phyloP scores from a whole-genome alignment of 2,329 filamentous ascomycete genomes.

The Fusarium pseudonygamai region DNA sequence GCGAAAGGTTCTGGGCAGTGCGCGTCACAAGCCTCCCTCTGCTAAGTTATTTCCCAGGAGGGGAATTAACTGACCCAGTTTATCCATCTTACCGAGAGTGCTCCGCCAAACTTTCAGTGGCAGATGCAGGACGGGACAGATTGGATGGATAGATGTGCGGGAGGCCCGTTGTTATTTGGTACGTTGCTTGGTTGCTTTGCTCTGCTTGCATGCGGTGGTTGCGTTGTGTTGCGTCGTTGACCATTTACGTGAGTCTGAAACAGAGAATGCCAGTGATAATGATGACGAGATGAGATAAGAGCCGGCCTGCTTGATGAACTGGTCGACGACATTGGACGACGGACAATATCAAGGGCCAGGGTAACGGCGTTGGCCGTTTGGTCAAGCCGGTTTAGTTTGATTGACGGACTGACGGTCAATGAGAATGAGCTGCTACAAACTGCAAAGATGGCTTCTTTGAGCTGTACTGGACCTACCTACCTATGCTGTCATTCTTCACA shows the following conservation, averaged over 20 bases:
- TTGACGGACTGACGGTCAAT: constrained; percentile 21
- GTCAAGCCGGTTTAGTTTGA: constrained; percentile 29
- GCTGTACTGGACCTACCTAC: background rate
- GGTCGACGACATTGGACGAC: constrained; percentile 10
- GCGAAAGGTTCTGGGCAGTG: constrained; percentile 12
- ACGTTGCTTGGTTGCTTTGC: background rate
- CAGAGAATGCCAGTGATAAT: constrained; percentile 23
- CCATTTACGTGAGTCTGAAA: constrained; percentile 31
- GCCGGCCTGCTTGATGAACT: constrained; percentile 6
- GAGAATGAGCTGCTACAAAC: background rate
- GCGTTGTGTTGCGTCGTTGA: constrained; percentile 15
- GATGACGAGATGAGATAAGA: constrained; percentile 40
- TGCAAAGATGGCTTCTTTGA: constrained; percentile 2
- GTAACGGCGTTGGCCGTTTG: constrained; percentile 32
- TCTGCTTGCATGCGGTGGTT: constrained; percentile 6
- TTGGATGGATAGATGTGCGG: constrained; percentile 13
- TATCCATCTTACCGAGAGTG: constrained; percentile 41
- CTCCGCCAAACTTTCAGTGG: constrained; percentile 39
- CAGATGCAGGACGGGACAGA: background rate
- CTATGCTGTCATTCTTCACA: constrained; percentile 18
- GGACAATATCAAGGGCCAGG: constrained; percentile 29
- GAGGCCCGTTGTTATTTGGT: constrained; percentile 12
- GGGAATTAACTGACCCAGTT: constrained; percentile 36
- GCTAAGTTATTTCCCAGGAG: constrained; percentile 21
- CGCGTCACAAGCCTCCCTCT: constrained; percentile 21